These are phyloP conservation scores for Yarrowia galli DNA, from an alignment of 1,139 yeast genomes.

Conservation along the genomic window DNA sequence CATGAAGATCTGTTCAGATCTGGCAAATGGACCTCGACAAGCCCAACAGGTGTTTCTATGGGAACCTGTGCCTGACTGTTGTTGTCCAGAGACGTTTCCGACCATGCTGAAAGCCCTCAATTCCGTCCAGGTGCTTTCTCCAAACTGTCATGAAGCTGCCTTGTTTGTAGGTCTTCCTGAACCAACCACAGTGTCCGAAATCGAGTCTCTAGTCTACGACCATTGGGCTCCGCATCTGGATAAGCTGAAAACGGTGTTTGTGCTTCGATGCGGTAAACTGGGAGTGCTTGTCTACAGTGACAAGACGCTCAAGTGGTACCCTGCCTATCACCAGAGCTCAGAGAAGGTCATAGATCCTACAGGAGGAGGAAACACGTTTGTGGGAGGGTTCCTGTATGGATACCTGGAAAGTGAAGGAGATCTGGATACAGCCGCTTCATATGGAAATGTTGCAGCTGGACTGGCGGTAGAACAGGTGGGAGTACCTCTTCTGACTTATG, in stretches of 20 bases:
- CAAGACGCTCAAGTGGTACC: conserved; percentile 55
- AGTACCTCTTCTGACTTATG: conserved; percentile 56
- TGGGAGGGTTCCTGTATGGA: conserved; percentile 80
- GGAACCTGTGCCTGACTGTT: conserved; percentile 88
- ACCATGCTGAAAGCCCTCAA: conserved; percentile 56
- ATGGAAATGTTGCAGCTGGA: conserved; percentile 82
- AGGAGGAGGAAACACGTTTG: conserved; percentile 91
- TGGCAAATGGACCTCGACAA: conserved; percentile 43
- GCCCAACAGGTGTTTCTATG: conserved; percentile 62
- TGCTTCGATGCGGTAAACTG: conserved; percentile 72
- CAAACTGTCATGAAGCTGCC: conserved; percentile 86
- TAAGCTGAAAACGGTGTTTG: conserved; percentile 54
- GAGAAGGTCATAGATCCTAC: conserved; percentile 78
- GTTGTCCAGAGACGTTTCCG: conserved; percentile 59
- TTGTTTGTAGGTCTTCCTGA: conserved; percentile 58
- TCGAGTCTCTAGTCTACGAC: conserved; percentile 56
- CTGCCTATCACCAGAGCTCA: conserved; percentile 68
- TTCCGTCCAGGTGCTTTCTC: conserved; percentile 70
- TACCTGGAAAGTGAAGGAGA: conserved; percentile 56
- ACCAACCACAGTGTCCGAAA: conserved; percentile 53
- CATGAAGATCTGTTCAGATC: conserved; percentile 54
- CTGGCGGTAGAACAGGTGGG: conserved; percentile 80
- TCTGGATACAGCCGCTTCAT: conserved; percentile 63
- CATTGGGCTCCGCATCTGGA: conserved; percentile 53
- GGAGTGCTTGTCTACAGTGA: conserved; percentile 60